These are phyloP conservation scores for Pleurotus cornucopiae DNA, from an alignment of 768 basidiomycete species.

Conservation along the genomic window DNA sequence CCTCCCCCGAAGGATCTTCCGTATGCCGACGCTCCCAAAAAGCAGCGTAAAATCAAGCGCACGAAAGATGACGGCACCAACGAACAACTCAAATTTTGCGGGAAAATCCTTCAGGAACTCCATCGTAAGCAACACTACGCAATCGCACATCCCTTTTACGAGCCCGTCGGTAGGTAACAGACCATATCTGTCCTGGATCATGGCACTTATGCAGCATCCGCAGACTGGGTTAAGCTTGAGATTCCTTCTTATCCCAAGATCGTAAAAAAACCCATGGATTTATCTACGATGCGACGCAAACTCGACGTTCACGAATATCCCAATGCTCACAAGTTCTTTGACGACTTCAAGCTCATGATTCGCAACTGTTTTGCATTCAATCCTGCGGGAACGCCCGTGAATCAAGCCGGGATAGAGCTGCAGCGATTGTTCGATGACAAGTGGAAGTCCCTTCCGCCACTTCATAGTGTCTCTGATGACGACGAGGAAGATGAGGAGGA, in stretches of 20 bases:
- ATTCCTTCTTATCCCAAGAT: conserved; percentile 84
- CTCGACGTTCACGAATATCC: conserved; percentile 75
- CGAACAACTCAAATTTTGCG: conserved; percentile 84
- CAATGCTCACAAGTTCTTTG: conserved; percentile 76
- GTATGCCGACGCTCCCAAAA: conserved; percentile 75
- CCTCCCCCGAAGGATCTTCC: conserved; percentile 89
- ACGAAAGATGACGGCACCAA: conserved; percentile 62
- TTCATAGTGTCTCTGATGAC: conserved; percentile 55
- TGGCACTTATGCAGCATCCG: conserved; percentile 7
- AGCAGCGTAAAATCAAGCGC: conserved; percentile 57
- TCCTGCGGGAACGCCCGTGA: conserved; percentile 81
- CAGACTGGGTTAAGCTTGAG: conserved; percentile 75
- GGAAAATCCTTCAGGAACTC: conserved; percentile 69
- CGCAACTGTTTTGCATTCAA: conserved; percentile 93
- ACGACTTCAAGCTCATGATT: conserved; percentile 94
- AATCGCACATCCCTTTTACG: conserved; percentile 82
- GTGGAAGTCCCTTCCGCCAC: conserved; percentile 74
- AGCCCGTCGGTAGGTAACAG: conserved; percentile 78
- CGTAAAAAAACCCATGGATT: conserved; percentile 94
- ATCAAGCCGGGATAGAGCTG: conserved; percentile 81
- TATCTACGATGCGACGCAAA: conserved; percentile 84
- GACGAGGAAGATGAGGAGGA: conserved; percentile 67
- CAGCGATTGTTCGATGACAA: conserved; percentile 89
- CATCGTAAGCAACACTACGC: conserved; percentile 73
- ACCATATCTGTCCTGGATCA: conserved; percentile 2